A percentile compares a stretch with the other conserved stretches of the same genome.
These are phyloP conservation scores for Gastrolobium bilobum DNA, from an alignment of 306 rosid species.

Conservation along the genomic window DNA sequence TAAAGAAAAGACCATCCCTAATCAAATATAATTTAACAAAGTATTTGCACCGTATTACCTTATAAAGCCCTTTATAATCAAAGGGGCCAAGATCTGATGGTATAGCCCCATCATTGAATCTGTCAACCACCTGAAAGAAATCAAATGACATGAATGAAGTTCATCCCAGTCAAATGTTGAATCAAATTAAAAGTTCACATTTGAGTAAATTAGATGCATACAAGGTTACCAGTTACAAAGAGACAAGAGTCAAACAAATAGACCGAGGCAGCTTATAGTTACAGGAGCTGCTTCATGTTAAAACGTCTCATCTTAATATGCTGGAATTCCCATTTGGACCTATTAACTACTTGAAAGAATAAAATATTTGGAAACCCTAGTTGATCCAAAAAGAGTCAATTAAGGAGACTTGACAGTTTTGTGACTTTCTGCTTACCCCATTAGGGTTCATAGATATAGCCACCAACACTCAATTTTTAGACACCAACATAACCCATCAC, in stretches of 20 bases:
- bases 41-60: constrained; percentile 59
- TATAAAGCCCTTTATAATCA: constrained; percentile 93
- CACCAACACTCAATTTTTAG: constrained; percentile 21
- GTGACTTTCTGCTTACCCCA: neutral
- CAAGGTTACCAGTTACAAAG: neutral
- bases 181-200: neutral
- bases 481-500: neutral
- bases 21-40: constrained; percentile 22
- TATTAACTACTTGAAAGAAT: constrained; percentile 13
- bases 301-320: constrained; percentile 4
- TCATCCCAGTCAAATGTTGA: neutral
- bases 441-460: constrained; percentile 11
- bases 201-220: neutral
- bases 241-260: constrained; percentile 1
- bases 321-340: constrained; percentile 4
- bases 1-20: constrained; percentile 48
- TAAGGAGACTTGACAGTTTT: neutral
- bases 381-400: constrained; percentile 8
- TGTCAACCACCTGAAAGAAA: constrained; percentile 91
- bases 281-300: neutral
- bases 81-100: constrained; percentile 76
- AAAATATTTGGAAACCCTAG: neutral
- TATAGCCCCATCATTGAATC: constrained; percentile 87
- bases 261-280: neutral
- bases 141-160: constrained; percentile 30